phyloP scores from a whole-genome alignment of 2,329 filamentous ascomycete species.

The Purpureocillium takamizusanense region DNA sequence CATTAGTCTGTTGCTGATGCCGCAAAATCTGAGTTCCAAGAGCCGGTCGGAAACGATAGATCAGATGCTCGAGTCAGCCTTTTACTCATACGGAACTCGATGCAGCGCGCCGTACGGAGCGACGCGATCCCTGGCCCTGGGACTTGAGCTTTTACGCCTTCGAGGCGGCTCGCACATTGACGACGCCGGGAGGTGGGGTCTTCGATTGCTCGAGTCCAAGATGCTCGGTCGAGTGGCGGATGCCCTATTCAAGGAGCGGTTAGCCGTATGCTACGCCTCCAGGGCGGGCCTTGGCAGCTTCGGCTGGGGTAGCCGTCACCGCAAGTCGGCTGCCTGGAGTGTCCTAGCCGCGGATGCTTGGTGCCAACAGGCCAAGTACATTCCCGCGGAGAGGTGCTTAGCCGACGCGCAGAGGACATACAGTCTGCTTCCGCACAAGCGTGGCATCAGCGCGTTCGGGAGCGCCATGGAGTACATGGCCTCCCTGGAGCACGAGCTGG shows the following conservation, averaged over 20 bases:
- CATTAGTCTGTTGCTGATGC: slow-evolving; percentile 70
- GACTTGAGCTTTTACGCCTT: slow-evolving; percentile 73
- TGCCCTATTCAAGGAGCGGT: slow-evolving; percentile 75
- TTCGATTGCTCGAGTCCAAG: slow-evolving; percentile 68
- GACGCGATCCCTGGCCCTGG: slow-evolving; percentile 65
- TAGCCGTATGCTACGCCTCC: slow-evolving; percentile 74
- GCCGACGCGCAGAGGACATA: slow-evolving; percentile 56
- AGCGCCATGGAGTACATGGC: slow-evolving; percentile 43
- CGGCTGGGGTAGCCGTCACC: slow-evolving; percentile 59
- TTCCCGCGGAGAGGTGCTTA: slow-evolving; percentile 70
- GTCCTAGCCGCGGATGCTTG: slow-evolving; percentile 76
- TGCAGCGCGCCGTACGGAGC: slow-evolving; percentile 74
- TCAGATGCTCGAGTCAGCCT: slow-evolving; percentile 79
- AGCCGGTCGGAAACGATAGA: slow-evolving; percentile 73
- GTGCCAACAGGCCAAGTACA: slow-evolving; percentile 66
- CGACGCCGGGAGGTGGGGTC: slow-evolving; percentile 79
- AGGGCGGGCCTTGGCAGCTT: slow-evolving; percentile 59
- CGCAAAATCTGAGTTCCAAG: slow-evolving; percentile 63
- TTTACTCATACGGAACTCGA: slow-evolving; percentile 85
- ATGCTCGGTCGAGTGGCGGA: slow-evolving; percentile 69
- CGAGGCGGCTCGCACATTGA: slow-evolving; percentile 74
- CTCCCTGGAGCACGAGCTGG: slow-evolving; percentile 39
- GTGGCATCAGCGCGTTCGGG: slow-evolving; percentile 42
- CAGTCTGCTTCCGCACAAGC: slow-evolving; percentile 35
- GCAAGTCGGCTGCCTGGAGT: slow-evolving; percentile 88